A percentile compares a stretch with the other conserved stretches of the same genome.
Conservation (phyloP, 164 flowering plant genomes). For the Tinospora cordifolia region DNA sequence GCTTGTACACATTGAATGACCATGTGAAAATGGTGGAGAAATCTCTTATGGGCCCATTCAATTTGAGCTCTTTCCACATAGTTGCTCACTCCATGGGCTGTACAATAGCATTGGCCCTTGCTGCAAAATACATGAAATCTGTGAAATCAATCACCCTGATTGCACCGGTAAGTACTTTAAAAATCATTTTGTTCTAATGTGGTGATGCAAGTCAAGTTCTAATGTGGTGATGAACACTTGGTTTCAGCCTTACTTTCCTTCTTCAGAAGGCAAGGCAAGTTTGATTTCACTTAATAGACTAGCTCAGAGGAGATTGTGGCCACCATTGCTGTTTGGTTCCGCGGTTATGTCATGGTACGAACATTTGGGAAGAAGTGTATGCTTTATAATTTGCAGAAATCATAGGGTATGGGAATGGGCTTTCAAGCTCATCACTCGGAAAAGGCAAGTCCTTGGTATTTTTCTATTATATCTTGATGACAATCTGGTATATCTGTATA, state of each 20-base stretch:
- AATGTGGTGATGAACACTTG: neutral
- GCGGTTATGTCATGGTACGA: slow-evolving; percentile 90
- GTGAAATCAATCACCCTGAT: slow-evolving; percentile 61
- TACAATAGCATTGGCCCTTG: slow-evolving; percentile 61
- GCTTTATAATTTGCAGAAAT: slow-evolving; percentile 58
- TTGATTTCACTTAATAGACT: slow-evolving; percentile 31
- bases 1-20: slow-evolving; percentile 58
- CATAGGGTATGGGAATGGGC: slow-evolving; percentile 66
- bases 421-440: slow-evolving; percentile 39
- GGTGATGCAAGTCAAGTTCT: too few species aligned
- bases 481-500: neutral
- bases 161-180: slow-evolving; percentile 63
- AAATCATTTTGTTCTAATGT: too few species aligned
- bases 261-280: slow-evolving; percentile 34
- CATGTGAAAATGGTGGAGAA: slow-evolving; percentile 66
- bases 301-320: slow-evolving; percentile 64
- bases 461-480: too few species aligned
- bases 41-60: slow-evolving; percentile 41
- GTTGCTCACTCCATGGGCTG: slow-evolving; percentile 92
- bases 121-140: slow-evolving; percentile 42
- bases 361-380: slow-evolving; percentile 68
- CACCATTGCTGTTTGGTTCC: slow-evolving; percentile 54
- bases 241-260: slow-evolving; percentile 55
- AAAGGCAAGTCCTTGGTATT: slow-evolving; percentile 58
- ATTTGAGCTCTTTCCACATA: slow-evolving; percentile 55